Percentiles rank a stretch among this genome's conserved stretches.
phyloP scores from a whole-genome alignment of 371 early-diverging fungal genomes.

The Mucor circinelloides region DNA sequence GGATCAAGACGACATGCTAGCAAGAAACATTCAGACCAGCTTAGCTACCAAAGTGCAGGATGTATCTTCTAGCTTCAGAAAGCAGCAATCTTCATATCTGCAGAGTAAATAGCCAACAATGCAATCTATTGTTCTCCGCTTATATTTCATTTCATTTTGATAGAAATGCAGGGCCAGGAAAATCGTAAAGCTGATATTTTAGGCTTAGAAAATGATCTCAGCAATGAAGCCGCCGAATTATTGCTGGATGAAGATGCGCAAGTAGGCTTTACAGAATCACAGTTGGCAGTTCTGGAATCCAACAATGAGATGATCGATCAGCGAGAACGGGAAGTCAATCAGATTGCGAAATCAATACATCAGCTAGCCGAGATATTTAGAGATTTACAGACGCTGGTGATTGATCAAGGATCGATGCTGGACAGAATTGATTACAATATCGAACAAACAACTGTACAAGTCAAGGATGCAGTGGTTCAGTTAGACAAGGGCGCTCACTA shows the following conservation, averaged over 20 bases:
- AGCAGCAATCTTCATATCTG: slow-evolving; percentile 85
- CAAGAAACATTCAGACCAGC: slow-evolving; percentile 86
- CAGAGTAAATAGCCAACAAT: slow-evolving; percentile 62
- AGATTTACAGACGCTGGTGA: slow-evolving; percentile 91
- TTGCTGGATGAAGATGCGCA: slow-evolving; percentile 53
- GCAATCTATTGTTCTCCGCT: slow-evolving; percentile 9
- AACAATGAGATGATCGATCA: slow-evolving; percentile 76
- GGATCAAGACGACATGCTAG: slow-evolving; percentile 72
- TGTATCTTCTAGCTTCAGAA: slow-evolving; percentile 78
- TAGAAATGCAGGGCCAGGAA: slow-evolving; percentile 50
- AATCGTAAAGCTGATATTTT: slow-evolving; percentile 50
- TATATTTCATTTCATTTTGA: slow-evolving; percentile 5
- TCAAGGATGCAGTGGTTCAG: slow-evolving; percentile 85
- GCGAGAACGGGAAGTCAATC: slow-evolving; percentile 89
- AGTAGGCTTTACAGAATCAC: slow-evolving; percentile 82
- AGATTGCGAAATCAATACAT: slow-evolving; percentile 91
- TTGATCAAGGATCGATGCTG: slow-evolving; percentile 95
- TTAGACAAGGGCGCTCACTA: slow-evolving; percentile 75
- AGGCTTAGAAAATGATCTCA: slow-evolving; percentile 41
- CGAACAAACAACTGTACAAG: slow-evolving; percentile 78
- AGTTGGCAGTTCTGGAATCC: slow-evolving; percentile 72
- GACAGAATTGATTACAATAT: slow-evolving; percentile 98
- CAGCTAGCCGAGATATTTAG: slow-evolving; percentile 91
- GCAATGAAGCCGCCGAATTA: slow-evolving; percentile 49
- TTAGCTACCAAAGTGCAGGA: slow-evolving; percentile 91